Base-by-base conservation (phyloP, 192 early-diverging fungal species). In the Backusella morwellensis region DNA sequence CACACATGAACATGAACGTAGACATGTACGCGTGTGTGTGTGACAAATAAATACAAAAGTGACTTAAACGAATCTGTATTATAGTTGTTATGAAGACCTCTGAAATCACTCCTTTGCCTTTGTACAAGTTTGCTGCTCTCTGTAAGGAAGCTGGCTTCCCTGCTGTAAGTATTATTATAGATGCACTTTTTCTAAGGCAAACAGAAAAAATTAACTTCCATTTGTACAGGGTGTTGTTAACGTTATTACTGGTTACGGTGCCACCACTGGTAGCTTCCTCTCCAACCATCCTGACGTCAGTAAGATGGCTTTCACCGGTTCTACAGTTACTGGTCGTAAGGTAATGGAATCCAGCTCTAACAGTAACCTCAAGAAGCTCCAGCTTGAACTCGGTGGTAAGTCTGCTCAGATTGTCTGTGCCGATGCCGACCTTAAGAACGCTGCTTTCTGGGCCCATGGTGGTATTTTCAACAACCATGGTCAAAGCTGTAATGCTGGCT, bases 181-280 rank as follows among this genome's bases (percentile, higher is more conserved):
- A 44, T 3, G 17, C 8, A 12, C n/a, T 36, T n/a, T 21, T 41
- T 7, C 42, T 44, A 17, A 17, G 42, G 19, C 12, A 44, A 17
- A 44, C 3, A 50, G 6, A 50, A 63, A 63, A 63, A 23, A 11
- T 29, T 63, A 26, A 29, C 4, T 2, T 9, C 23, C 14, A 35
- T 70, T 54, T 6, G 17, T 50, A 6, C 35, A 84, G 52, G 93
- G 95, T 59, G 95, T 97, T 36, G 90, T 94, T 63, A 97, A 95
- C 78, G 86, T 97, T 80, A 81, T 95, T 23, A 91, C 94, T 83
- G 95, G 95, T 59, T 85, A 80, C n/a, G 94, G 94, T 40, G 73
- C 71, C 19, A 74, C 67, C 9, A 90, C 89, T 21, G 92, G 92
- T 41, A 79, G 70, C 66, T 77, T 84, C 11, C 85, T 92, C 15